Conservation (phyloP, 257 asterid species). For the Solanum medicagineum region DNA sequence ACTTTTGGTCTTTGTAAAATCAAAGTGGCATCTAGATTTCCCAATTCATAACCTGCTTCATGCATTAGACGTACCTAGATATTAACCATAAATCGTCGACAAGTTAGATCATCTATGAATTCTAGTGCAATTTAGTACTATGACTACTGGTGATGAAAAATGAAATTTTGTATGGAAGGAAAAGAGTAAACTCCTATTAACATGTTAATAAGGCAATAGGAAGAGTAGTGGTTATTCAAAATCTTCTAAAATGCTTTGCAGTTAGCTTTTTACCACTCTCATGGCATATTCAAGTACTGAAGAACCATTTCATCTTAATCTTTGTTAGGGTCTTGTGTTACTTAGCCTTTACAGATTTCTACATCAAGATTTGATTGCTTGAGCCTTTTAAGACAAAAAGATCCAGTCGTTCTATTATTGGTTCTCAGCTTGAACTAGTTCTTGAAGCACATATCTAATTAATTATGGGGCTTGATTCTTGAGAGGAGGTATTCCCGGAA, state of each 20-base stretch:
- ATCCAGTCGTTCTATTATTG: neutral
- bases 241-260: neutral
- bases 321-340: neutral
- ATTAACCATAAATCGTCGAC: neutral
- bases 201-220: neutral
- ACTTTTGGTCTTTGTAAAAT: slow-evolving; percentile 87
- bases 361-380: neutral
- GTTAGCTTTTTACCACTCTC: neutral
- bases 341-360: neutral
- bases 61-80: slow-evolving; percentile 88
- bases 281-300: neutral
- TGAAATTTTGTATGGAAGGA: neutral
- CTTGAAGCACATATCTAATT: neutral
- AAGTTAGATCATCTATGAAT: neutral
- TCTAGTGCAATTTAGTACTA: neutral
- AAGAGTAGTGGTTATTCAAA: neutral
- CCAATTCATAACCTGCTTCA: slow-evolving; percentile 84
- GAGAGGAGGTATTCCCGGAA: no score
- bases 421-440: neutral
- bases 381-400: neutral
- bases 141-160: neutral
- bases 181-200: neutral
- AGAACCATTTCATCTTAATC: neutral
- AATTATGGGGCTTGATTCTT: neutral
- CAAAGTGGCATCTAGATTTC: slow-evolving; percentile 83